Evolutionary conservation across 345 rosid species (phyloP).

Genomic region (Citrus inodora): DNA sequence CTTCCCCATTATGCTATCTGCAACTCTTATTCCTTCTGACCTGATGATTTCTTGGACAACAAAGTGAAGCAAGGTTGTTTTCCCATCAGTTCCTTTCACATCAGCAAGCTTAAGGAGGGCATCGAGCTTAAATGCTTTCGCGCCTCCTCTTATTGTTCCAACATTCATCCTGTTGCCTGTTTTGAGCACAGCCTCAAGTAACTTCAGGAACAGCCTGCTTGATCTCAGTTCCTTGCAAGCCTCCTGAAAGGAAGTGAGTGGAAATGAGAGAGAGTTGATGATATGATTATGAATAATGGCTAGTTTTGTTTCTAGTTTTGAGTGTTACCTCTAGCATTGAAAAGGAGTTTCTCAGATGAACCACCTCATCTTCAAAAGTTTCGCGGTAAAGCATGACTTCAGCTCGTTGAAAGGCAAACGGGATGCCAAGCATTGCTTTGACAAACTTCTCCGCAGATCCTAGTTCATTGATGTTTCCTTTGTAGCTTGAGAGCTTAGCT

Average conservation of each 20-base stretch:
- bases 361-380: constrained; percentile 85
- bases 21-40: constrained; percentile 82
- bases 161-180: constrained; percentile 98
- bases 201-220: constrained; percentile 80
- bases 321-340: constrained; percentile 72
- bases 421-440: constrained; percentile 49
- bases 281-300: not conserved
- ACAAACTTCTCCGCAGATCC: constrained; percentile 85
- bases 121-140: constrained; percentile 91
- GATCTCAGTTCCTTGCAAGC: constrained; percentile 97
- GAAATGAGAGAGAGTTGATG: not conserved
- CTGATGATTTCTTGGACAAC: constrained; percentile 91
- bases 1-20: constrained; percentile 90
- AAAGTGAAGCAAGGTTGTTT: constrained; percentile 84
- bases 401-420: constrained; percentile 66
- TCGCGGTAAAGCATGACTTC: constrained; percentile 93
- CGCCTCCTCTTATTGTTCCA: constrained; percentile 95
- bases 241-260: constrained; percentile 41
- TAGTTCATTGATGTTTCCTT: constrained; percentile 70
- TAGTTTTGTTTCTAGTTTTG: constrained; percentile 1
- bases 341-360: constrained; percentile 85
- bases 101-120: constrained; percentile 91
- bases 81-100: constrained; percentile 89
- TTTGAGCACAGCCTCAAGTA: constrained; percentile 89
- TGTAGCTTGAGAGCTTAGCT: constrained; percentile 56